Evolutionary conservation across 179 eudicot genomes (phyloP), one percentile per base, ranked within the genome.

Genomic region (Beta corolliflora): DNA sequence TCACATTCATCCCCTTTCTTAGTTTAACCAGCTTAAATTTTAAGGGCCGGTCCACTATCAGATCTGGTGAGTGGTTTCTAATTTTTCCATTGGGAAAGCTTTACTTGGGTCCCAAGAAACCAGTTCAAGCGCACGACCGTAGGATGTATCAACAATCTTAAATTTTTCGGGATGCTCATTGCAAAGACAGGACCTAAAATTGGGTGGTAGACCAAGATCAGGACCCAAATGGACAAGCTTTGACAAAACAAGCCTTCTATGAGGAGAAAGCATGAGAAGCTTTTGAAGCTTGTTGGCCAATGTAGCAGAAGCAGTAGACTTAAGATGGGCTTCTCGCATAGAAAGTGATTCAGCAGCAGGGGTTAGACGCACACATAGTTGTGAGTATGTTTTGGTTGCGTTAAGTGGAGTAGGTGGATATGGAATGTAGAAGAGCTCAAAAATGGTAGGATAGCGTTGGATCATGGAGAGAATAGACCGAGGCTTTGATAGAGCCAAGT

Each of bases 41-140:
- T 85, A 91, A 84, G 18, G 97, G 97, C 63, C 97, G 87, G 78
- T 96, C 98, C 14, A 96, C 93, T 64, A 96, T 91, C 83, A 92
- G 82, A 21, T 88, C 90, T 48, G 21, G 83, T 44, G 87, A 53
- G 23, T 72, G 86, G 29, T 44, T 83, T 73, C 83, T 89, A 63
- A 87, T 67, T 63, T 84, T 13, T 89, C 93, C 59, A 90, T 82
- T 23, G 82, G 83, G 19, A 64, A 66, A 4, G 93, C 97, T 77
- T 94, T 80, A 41, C 77, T 60, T 29, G 84, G 78, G 74, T 96
- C 93, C 94, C 97, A 94, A 2, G 89, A 77, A 13, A 93, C 97
- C 78, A 94, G 97, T 86, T 96, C 97, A 69, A 96, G 97, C 0
- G 97, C 96, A 81, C 91, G 98, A 9, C 99, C 99, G 82, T 94